Evolutionary conservation across 2,329 filamentous ascomycete species (phyloP), one percentile per base, ranked within the genome.

Genomic region (Diaporthe longicolla): DNA sequence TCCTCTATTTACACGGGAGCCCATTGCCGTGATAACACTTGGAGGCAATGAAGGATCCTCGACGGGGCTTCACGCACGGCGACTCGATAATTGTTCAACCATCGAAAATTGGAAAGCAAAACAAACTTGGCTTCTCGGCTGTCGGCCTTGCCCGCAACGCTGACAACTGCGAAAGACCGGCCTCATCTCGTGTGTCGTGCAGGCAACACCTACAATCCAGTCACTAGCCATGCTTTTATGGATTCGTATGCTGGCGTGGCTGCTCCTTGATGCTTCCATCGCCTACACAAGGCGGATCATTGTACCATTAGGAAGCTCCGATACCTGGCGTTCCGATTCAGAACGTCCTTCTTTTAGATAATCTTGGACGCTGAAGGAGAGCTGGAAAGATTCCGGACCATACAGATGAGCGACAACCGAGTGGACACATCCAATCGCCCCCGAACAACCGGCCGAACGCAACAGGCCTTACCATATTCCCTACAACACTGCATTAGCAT

Each of bases 311-410:
- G 48, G 45, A 10, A 71, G 32, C 32, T 71, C 15, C 50, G 15
- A 37, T 17, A 52, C 29, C 45, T 43, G 57, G 13, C 32, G 15
- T 24, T 55, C 40, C 58, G n/a, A 29, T 24, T 45, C 57, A 55
- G 29, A 26, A 40, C 32, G 48, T 71, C 45, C 57, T 63, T 59
- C 57, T 71, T 55, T 54, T 45, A 63, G 57, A 71, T 71, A 45
- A 71, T n/a, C 19, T 71, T 55, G 55, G 57, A 43, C 24, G 57
- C 70, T 71, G 45, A 35, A 26, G 19, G 35, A 54, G 63, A 40
- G 45, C 48, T 68, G 63, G 63, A 54, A 40, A 54, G 48, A 40
- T 50, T 7, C 61, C 48, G 48, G 32, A 40, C 54, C 32, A 68
- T 10, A 54, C 45, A 29, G 63, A 68, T 40, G 48, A 68, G 15